phyloP scores from a whole-genome alignment of 805 yeast species.

The Torulaspora franciscae region DNA sequence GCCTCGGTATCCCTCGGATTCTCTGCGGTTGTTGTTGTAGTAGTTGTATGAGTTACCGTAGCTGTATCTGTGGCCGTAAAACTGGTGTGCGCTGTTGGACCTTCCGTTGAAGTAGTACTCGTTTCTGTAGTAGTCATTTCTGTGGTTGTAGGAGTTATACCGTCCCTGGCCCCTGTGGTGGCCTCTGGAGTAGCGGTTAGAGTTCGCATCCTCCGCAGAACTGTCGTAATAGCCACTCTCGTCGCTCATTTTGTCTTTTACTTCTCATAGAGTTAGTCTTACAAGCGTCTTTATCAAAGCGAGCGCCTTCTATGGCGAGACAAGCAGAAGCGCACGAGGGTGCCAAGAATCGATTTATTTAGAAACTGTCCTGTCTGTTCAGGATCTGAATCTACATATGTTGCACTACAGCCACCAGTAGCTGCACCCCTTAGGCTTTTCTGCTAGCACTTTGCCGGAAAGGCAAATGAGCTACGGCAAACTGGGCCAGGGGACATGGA shows the following conservation, averaged over 20 bases:
- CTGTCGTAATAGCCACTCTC: slow-evolving; percentile 1
- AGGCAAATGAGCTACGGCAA: too few relatives aligned
- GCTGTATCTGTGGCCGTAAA: slow-evolving; percentile 5
- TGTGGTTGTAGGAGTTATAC: slow-evolving; percentile 8
- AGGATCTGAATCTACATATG: too few relatives aligned
- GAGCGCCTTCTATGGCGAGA: background rate
- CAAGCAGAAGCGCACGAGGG: too few relatives aligned
- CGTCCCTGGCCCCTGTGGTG: slow-evolving; percentile 10
- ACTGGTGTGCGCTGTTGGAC: slow-evolving; percentile 6
- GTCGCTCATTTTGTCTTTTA: background rate
- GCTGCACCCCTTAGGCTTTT: too few relatives aligned
- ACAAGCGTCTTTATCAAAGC: background rate
- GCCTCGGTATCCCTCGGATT: slow-evolving; percentile 6
- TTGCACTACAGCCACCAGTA: too few relatives aligned
- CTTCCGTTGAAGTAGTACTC: slow-evolving; percentile 10
- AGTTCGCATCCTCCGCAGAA: background rate
- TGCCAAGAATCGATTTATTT: too few relatives aligned
- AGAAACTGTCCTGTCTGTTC: too few relatives aligned
- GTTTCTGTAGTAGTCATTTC: slow-evolving; percentile 12
- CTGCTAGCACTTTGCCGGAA: too few relatives aligned
- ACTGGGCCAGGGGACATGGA: too few relatives aligned
- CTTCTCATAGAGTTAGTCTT: background rate
- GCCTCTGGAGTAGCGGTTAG: slow-evolving; percentile 9
- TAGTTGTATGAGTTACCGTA: slow-evolving; percentile 7
- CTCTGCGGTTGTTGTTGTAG: slow-evolving; percentile 8